Evolutionary conservation across 139 green algal genomes (phyloP), one percentile per base, ranked within the genome.

Genomic region (Chlamydomonas applanata): DNA sequence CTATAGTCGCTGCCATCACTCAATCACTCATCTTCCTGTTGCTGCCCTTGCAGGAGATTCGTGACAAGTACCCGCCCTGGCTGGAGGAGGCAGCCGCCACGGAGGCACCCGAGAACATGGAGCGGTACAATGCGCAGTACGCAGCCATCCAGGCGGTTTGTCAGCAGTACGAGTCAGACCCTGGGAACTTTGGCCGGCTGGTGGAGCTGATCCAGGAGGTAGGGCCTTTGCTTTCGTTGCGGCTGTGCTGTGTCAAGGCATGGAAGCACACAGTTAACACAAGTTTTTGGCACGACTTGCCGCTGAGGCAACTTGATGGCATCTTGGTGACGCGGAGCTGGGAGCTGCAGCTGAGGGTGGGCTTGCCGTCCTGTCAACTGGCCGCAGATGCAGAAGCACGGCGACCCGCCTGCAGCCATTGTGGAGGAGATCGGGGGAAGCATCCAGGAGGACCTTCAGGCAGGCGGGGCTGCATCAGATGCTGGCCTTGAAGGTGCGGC

Each of bases 361-460:
- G n/a, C n/a, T n/a, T n/a, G n/a, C n/a, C n/a, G n/a, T n/a, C n/a
- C n/a, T n/a, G n/a, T n/a, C n/a, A n/a, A n/a, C n/a, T n/a, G 40
- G 11, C 1, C 72, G 59, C 88, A 94, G 87, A 95, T 96, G 91
- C 91, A 96, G 69, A 82, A 83, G 17, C 90, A 88, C 64, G 91
- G 91, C 29, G 83, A 94, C 72, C 91, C 91, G 7, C 91, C 91
- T 4, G 71, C 87, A 34, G 91, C 92, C 22, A 96, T 96, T 70
- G 90, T 96, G 69, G 75, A 91, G 30, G 91, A 96, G 63, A 86
- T 96, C 80, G 75, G 71, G 0, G 71, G 64, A 0, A 79, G 80
- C 32, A 77, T 82, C 7, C 70, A 70, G 16, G 70, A 53, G 16
- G 65, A 66, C 44, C 57, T 85, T 2, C 65, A 34, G 45, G 34